Evolutionary conservation across 495 filamentous ascomycete genomes (phyloP).

Genomic region (Clavariopsis aquatica): DNA sequence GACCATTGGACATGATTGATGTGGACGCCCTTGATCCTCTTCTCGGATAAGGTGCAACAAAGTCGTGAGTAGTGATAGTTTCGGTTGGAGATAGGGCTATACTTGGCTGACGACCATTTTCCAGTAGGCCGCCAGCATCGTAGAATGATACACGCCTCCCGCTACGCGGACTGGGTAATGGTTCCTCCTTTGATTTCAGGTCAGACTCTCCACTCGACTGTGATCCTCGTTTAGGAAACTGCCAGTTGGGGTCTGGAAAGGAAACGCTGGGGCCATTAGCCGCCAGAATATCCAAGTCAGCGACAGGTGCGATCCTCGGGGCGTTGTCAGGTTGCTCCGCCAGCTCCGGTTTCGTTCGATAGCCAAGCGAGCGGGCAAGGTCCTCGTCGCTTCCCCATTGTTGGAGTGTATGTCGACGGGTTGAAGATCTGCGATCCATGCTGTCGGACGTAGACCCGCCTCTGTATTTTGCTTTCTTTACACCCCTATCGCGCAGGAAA

Average conservation of each 20-base stretch:
- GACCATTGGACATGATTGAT: slow-evolving; percentile 19
- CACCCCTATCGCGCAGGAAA: slow-evolving; percentile 48
- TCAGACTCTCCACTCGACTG: slow-evolving; percentile 34
- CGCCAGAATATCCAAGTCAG: slow-evolving; percentile 28
- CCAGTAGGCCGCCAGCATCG: slow-evolving; percentile 46
- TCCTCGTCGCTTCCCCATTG: slow-evolving; percentile 47
- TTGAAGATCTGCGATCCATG: slow-evolving; percentile 41
- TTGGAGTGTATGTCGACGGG: slow-evolving; percentile 40
- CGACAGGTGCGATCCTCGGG: slow-evolving; percentile 38
- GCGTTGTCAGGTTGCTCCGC: slow-evolving; percentile 22
- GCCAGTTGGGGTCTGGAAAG: slow-evolving; percentile 23
- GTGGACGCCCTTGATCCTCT: slow-evolving; percentile 39
- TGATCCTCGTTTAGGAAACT: slow-evolving; percentile 19
- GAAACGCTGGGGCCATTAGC: slow-evolving; percentile 10
- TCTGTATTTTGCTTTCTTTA: slow-evolving; percentile 47
- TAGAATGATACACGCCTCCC: slow-evolving; percentile 42
- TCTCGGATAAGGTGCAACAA: slow-evolving; percentile 35
- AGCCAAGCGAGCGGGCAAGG: slow-evolving; percentile 44
- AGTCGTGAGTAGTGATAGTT: slow-evolving; percentile 49
- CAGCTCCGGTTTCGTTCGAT: slow-evolving; percentile 42
- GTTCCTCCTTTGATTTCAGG: slow-evolving; percentile 22
- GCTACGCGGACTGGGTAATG: slow-evolving; percentile 35
- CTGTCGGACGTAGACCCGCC: slow-evolving; percentile 41
- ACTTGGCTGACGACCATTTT: slow-evolving; percentile 26
- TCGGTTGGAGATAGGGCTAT: slow-evolving; percentile 41